Percentiles rank a stretch among this genome's conserved stretches.
phyloP scores from a whole-genome alignment of 176 grass and related monocot species.

The Eleusine indica region DNA sequence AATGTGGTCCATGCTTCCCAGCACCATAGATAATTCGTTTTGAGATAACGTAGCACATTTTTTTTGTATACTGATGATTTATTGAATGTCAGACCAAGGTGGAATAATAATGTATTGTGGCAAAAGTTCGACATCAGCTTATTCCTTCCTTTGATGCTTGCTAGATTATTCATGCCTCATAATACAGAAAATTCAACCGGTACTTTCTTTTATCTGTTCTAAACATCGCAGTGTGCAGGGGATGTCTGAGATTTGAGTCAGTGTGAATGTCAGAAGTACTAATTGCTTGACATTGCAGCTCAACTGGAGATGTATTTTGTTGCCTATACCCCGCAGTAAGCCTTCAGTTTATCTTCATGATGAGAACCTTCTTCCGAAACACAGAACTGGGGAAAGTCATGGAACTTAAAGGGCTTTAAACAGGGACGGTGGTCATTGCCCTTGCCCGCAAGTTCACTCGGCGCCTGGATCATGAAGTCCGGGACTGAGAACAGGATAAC shows the following conservation, averaged over 20 bases:
- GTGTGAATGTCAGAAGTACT: not conserved
- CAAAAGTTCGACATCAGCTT: not conserved
- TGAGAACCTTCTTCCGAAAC: too few species aligned
- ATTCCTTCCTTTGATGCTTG: not conserved
- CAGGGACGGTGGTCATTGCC: too few species aligned
- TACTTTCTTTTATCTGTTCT: not conserved
- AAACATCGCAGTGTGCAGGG: not conserved
- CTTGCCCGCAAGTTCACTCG: too few species aligned
- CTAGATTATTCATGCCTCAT: not conserved
- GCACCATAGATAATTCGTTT: not conserved
- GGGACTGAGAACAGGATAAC: too few species aligned
- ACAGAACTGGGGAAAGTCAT: too few species aligned
- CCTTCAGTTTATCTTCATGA: too few species aligned
- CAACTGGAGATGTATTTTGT: too few species aligned
- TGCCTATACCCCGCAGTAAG: too few species aligned
- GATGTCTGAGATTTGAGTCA: not conserved
- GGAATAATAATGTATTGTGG: not conserved
- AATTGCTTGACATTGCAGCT: too few species aligned
- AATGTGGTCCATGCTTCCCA: not conserved
- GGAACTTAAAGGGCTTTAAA: too few species aligned
- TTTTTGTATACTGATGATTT: not conserved
- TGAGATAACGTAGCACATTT: not conserved
- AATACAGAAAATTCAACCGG: not conserved
- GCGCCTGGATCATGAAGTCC: too few species aligned
- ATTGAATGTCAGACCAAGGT: too few species aligned